These are phyloP conservation scores for Crithidia expoeki DNA, from an alignment of 208 protist genomes.

Conservation along the genomic window DNA sequence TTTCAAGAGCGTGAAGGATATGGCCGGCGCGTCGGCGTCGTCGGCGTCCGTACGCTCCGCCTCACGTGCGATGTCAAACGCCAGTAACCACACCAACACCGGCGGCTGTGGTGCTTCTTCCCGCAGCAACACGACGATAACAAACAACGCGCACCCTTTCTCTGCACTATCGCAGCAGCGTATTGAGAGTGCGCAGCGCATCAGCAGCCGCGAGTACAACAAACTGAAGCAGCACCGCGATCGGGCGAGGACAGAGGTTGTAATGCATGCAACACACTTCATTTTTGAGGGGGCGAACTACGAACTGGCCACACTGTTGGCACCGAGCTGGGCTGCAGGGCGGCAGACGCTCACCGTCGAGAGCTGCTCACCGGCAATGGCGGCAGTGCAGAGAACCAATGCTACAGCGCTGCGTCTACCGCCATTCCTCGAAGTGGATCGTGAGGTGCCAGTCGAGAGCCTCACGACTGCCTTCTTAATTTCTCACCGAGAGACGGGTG, in stretches of 20 bases:
- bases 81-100: constrained; percentile 5
- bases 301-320: constrained; percentile 67
- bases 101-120: constrained; percentile 17
- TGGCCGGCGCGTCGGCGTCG: neutral
- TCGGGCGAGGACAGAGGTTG: constrained; percentile 46
- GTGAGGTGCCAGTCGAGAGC: constrained; percentile 72
- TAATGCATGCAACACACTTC: constrained; percentile 59
- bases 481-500: constrained; percentile 63
- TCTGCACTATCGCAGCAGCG: constrained; percentile 32
- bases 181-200: constrained; percentile 59
- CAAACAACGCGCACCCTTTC: neutral
- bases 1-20: constrained; percentile 55
- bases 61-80: constrained; percentile 12
- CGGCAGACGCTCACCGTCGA: constrained; percentile 69
- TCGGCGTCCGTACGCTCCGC: neutral
- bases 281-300: constrained; percentile 59
- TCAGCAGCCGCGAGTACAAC: constrained; percentile 80
- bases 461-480: constrained; percentile 66
- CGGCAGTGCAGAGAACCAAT: neutral
- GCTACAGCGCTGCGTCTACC: constrained; percentile 43
- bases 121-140: constrained; percentile 7
- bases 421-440: constrained; percentile 68
- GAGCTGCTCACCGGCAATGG: constrained; percentile 9
- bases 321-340: constrained; percentile 62
- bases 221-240: constrained; percentile 67